Evolutionary conservation across 1,284 basidiomycete genomes (phyloP), one percentile per base, ranked within the genome.

Genomic region (Cutaneotrichosporon cavernicola): DNA sequence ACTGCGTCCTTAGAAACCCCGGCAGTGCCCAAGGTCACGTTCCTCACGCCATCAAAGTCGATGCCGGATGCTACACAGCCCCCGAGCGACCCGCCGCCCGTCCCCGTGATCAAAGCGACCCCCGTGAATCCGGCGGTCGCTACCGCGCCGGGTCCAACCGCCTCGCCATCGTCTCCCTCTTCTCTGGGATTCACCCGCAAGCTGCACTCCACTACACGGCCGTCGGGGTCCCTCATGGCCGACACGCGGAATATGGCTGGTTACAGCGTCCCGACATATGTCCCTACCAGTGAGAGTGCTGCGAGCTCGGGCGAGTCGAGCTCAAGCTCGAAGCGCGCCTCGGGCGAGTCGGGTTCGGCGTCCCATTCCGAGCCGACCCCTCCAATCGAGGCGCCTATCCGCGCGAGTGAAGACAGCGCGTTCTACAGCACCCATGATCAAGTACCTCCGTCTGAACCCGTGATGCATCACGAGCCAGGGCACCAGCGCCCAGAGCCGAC

Each of bases 251-350:
- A 38, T 11, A 14, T 56, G 55, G 26, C 36, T 4, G 55, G 55
- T 6, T 56, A 46, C 55, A 43, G 22, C 16, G 55, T 56, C 55
- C 31, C 55, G n/a, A 56, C 55, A 10, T 56, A 56, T 22, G 38
- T 43, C 21, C 55, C 38, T 2, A 14, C 31, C 6, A 22, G 26
- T 16, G 51, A 53, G 31, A 53, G 51, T 31, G 51, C 31, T 4
- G 31, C 51, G 13, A 53, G 30, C 51, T 30, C 26, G 31, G 30
- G 26, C 26, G 50, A 51, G 11, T 26, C 50, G 50, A 51, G 50
- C 50, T 22, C 14, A 9, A 51, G 51, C 49, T 51, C 30, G 13
- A 53, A 53, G 30, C 30, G 31, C 14, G 18, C 18, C 16, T 9
- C 14, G 2, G 30, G 51, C 31, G 51, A n/a, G 16, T n/a, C 31